Base-by-base conservation (phyloP, 148 eudicot genomes). In the Camellia sinensis region DNA sequence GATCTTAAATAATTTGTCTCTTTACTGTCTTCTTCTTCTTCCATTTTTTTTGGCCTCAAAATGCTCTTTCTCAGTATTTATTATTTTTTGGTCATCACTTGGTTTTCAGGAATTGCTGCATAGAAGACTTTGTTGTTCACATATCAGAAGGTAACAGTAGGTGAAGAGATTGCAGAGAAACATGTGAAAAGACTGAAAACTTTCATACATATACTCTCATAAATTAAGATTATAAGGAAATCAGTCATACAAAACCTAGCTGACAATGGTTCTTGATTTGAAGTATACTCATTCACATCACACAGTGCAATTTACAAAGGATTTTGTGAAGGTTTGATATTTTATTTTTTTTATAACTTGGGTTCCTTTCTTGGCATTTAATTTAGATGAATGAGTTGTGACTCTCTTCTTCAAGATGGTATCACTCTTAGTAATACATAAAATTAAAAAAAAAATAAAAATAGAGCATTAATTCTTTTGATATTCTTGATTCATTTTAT, bases 91-190 rank as follows among this genome's bases (percentile, higher is more conserved):
- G 44, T 61, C 67, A 52, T 75, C 78, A 72, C 74, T 71, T 77
- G 53, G 37, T 78, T 63, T 78, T 63, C 92, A 93, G 97, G 97
- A 60, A 87, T 91, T 76, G 89, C 93, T 78, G 84, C 95, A 76
- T 91, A 91, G 91, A 81, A 79, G 83, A 82, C 73, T 41, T 29
- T 81, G 50, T 78, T 83, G 72, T 75, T 73, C 60, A 66, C 64
- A 80, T 69, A 84, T 80, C 74, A 81, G 82, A 81, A 65, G 82
- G 83, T 87, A 84, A 77, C 80, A 79, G 67, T 74, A 79, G 82
- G 84, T 81, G 73, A 86, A 59, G 78, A 75, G 71, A 81, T 67
- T 76, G 46, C 63, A 71, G 72, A 74, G 57, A 75, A 85, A 75
- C 79, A 75, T 54, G 81, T 82, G 83, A 78, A 64, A 80, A 63